Evolutionary conservation across 2,329 filamentous ascomycete genomes (phyloP).

Genomic region (Chaetomium olivaceum): DNA sequence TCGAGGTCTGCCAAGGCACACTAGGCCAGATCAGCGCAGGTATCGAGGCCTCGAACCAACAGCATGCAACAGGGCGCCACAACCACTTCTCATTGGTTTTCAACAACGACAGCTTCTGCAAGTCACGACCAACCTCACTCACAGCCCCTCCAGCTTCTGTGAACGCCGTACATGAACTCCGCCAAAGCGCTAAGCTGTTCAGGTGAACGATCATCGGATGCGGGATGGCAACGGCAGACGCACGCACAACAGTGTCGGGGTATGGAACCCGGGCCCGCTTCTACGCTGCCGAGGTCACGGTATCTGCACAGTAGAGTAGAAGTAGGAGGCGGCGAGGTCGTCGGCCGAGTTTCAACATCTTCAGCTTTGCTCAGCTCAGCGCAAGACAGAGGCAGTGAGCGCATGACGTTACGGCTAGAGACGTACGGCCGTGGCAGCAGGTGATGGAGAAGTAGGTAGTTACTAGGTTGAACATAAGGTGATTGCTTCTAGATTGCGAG

Average conservation of each 20-base stretch:
- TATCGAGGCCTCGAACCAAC: slow-evolving; percentile 16
- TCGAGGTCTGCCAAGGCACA: slow-evolving; percentile 21
- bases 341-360: neutral
- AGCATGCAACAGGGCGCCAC: slow-evolving; percentile 9
- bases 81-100: slow-evolving; percentile 21
- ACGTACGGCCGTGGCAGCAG: neutral
- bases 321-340: neutral
- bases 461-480: neutral
- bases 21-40: slow-evolving; percentile 12
- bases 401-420: neutral
- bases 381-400: neutral
- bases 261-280: neutral
- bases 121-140: neutral
- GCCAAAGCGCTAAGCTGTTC: neutral
- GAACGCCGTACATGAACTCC: neutral
- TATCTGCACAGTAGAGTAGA: neutral
- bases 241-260: neutral
- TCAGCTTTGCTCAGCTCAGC: neutral
- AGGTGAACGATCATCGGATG: neutral
- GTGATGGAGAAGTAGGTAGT: neutral
- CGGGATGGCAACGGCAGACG: no score
- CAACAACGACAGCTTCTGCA: neutral
- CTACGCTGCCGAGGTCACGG: no score
- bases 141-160: neutral
- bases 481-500: neutral